A percentile compares a stretch with the other conserved stretches of the same genome.
phyloP scores from a whole-genome alignment of 106 monocot genomes.

The Dendrobium catenatum region DNA sequence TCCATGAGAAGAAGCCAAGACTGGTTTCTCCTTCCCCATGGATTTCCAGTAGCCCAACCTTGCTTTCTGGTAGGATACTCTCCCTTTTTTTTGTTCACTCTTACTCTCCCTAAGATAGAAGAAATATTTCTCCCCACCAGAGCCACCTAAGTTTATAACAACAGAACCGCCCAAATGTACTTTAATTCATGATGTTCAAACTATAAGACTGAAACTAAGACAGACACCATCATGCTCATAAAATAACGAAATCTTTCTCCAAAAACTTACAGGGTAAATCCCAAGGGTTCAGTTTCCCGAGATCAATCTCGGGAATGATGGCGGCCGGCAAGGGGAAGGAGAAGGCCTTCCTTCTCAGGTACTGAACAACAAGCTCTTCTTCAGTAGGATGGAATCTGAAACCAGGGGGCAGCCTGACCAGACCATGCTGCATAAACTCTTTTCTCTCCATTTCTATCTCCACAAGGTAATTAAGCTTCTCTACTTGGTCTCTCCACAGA shows the following conservation, averaged over 20 bases:
- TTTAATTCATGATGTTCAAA: too few species aligned
- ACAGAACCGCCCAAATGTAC: too few species aligned
- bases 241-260: neutral
- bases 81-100: neutral
- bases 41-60: slow-evolving; percentile 2
- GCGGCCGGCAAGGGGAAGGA: slow-evolving; percentile 17
- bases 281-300: slow-evolving; percentile 11
- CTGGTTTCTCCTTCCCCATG: slow-evolving; percentile 2
- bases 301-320: slow-evolving; percentile 28
- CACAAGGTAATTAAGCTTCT: neutral
- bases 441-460: slow-evolving; percentile 4
- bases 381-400: slow-evolving; percentile 26
- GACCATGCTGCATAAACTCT: slow-evolving; percentile 9
- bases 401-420: slow-evolving; percentile 20
- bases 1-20: neutral
- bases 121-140: slow-evolving; percentile 6
- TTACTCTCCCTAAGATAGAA: slow-evolving; percentile 8
- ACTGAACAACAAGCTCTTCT: slow-evolving; percentile 29
- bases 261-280: slow-evolving; percentile 19
- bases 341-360: slow-evolving; percentile 19
- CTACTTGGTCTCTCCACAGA: too few species aligned
- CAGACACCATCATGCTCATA: neutral
- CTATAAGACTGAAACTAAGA: neutral
- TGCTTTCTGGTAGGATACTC: neutral
- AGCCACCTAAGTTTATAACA: neutral